These are phyloP conservation scores for Sordariomycetes sp. DNA, from an alignment of 2,329 filamentous ascomycete species.

Conservation along the genomic window DNA sequence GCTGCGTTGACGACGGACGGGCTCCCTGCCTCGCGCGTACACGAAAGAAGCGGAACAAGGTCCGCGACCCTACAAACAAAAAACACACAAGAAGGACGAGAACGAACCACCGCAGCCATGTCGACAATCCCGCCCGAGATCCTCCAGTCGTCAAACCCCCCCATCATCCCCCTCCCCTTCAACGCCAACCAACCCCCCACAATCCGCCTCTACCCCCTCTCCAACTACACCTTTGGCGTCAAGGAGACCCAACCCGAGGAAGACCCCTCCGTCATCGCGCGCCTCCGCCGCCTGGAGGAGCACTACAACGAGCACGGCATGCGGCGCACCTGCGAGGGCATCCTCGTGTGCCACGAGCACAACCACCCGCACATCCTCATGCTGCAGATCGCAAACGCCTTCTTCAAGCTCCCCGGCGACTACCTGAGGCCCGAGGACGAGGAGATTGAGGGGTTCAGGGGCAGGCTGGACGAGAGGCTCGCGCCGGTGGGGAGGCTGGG, in stretches of 20 bases:
- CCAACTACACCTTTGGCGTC: constrained; percentile 97
- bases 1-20: not conserved
- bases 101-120: constrained; percentile 35
- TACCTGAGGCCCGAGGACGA: constrained; percentile 84
- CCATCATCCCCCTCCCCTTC: constrained; percentile 70
- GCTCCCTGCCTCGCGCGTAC: not conserved
- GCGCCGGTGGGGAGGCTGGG: constrained; percentile 81
- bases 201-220: constrained; percentile 85
- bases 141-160: constrained; percentile 66
- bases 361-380: constrained; percentile 98
- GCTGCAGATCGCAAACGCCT: constrained; percentile 98
- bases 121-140: constrained; percentile 69
- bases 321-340: constrained; percentile 92
- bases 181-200: constrained; percentile 79
- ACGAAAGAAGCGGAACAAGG: not conserved
- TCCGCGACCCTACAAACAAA: not conserved
- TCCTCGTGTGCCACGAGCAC: constrained; percentile 96
- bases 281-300: constrained; percentile 87
- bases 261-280: constrained; percentile 86
- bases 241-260: constrained; percentile 98
- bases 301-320: constrained; percentile 89
- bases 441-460: constrained; percentile 90
- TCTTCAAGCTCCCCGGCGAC: constrained; percentile 97
- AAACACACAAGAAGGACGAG: not conserved
- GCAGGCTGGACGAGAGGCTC: constrained; percentile 79